A percentile compares a stretch with the other conserved stretches of the same genome.
These are phyloP conservation scores for Trichoderma breve DNA, from an alignment of 2,329 filamentous ascomycete species.

Conservation along the genomic window DNA sequence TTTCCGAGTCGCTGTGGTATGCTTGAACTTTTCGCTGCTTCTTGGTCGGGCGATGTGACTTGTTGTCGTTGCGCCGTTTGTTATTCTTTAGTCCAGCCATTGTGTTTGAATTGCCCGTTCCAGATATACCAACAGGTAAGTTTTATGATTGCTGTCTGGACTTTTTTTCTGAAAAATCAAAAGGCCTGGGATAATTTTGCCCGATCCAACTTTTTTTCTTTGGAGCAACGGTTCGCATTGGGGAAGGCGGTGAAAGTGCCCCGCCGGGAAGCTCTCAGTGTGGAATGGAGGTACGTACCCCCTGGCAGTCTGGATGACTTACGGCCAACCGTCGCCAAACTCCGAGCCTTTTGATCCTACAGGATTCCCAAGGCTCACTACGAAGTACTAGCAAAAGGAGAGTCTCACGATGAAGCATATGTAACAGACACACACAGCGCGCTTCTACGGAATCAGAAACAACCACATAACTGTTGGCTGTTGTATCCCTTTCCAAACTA, in stretches of 20 bases:
- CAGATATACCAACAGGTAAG: conserved; percentile 18
- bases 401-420: neutral
- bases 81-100: conserved; percentile 38
- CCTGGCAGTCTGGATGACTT: neutral
- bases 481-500: neutral
- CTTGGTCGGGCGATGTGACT: conserved; percentile 46
- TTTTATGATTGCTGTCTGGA: conserved; percentile 4
- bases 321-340: neutral
- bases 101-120: conserved; percentile 16
- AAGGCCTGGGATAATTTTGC: conserved; percentile 14
- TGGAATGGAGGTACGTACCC: neutral
- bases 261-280: neutral
- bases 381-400: no score
- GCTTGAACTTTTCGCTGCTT: conserved; percentile 50
- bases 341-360: neutral
- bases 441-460: neutral
- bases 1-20: conserved; percentile 54
- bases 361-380: neutral
- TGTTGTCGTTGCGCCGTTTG: conserved; percentile 34
- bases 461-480: neutral
- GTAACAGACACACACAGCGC: neutral
- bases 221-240: neutral
- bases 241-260: conserved; percentile 19
- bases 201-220: conserved; percentile 17
- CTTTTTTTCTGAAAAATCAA: neutral